Conservation (phyloP, 192 early-diverging fungal species). For the Coemansia sp. region DNA sequence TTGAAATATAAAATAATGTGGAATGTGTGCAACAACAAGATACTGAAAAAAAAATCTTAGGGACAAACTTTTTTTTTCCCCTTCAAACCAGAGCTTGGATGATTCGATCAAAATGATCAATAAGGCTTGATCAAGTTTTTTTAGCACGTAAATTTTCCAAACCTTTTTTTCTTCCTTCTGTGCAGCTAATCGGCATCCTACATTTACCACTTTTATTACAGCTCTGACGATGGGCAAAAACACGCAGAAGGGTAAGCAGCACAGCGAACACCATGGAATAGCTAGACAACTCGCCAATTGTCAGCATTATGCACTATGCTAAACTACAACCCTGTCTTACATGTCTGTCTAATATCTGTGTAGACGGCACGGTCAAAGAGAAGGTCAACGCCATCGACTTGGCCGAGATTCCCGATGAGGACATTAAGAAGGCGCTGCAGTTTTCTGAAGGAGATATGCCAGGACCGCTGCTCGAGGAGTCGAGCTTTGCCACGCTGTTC, state of each 20-base stretch:
- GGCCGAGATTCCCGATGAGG: conserved; percentile 40
- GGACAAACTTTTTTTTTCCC: background rate
- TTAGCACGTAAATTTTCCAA: conserved; percentile 4
- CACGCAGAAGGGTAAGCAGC: conserved; percentile 8
- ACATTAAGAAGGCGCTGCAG: conserved; percentile 79
- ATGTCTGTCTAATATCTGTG: background rate
- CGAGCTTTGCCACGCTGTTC: conserved; percentile 95
- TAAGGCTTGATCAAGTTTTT: conserved; percentile 7
- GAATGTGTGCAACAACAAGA: background rate
- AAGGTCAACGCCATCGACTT: conserved; percentile 37
- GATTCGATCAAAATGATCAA: conserved; percentile 3
- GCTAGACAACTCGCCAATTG: background rate
- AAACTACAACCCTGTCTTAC: background rate
- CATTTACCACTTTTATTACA: background rate
- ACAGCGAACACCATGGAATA: background rate
- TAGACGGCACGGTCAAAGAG: conserved; percentile 7
- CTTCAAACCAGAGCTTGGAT: background rate
- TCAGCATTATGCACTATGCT: background rate
- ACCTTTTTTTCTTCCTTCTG: background rate
- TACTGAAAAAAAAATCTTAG: conserved; percentile 5
- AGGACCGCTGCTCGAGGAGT: conserved; percentile 85
- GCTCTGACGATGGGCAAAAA: conserved; percentile 11
- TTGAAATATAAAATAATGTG: background rate
- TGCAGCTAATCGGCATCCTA: background rate
- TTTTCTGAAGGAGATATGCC: conserved; percentile 76